Evolutionary conservation across 176 grass and related monocot genomes (phyloP).

Genomic region (Oryza rufipogon): DNA sequence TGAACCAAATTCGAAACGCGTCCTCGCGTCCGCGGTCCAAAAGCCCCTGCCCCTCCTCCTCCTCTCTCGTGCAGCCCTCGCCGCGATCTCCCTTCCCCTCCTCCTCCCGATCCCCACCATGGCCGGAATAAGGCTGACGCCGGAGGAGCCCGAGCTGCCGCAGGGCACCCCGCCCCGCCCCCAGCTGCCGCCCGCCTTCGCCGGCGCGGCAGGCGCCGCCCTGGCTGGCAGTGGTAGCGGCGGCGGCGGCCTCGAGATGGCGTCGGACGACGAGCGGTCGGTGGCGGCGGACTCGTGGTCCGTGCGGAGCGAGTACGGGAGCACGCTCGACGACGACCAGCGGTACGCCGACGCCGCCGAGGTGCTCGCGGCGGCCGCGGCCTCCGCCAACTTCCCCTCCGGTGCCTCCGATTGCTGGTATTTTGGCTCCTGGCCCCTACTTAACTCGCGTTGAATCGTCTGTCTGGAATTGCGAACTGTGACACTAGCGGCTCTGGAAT

Average conservation of each 20-base stretch:
- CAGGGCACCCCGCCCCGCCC: conserved; percentile 51
- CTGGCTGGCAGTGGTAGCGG: conserved; percentile 30
- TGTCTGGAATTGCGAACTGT: background rate
- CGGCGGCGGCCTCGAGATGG: conserved; percentile 53
- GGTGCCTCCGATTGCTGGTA: conserved; percentile 90
- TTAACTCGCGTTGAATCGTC: background rate
- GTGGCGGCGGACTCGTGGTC: conserved; percentile 99
- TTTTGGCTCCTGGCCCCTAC: background rate
- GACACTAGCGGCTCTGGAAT: background rate
- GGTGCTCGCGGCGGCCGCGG: conserved; percentile 46
- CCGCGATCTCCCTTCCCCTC: conserved; percentile 33
- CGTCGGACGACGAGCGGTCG: conserved; percentile 91
- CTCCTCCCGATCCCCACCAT: conserved; percentile 36
- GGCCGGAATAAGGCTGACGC: conserved; percentile 60
- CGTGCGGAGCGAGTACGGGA: conserved; percentile 94
- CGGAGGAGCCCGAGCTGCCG: conserved; percentile 60
- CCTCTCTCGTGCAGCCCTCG: background rate
- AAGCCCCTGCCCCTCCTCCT: background rate
- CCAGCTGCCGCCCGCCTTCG: conserved; percentile 39
- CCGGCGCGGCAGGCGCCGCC: conserved; percentile 11
- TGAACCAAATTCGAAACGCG: background rate
- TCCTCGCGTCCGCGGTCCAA: background rate
- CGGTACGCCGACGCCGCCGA: conserved; percentile 87
- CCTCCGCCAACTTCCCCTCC: conserved; percentile 72
- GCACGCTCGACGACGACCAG: conserved; percentile 97